Conservation (phyloP, 2,329 filamentous ascomycete species). For the Phaeosphaeria sp. region DNA sequence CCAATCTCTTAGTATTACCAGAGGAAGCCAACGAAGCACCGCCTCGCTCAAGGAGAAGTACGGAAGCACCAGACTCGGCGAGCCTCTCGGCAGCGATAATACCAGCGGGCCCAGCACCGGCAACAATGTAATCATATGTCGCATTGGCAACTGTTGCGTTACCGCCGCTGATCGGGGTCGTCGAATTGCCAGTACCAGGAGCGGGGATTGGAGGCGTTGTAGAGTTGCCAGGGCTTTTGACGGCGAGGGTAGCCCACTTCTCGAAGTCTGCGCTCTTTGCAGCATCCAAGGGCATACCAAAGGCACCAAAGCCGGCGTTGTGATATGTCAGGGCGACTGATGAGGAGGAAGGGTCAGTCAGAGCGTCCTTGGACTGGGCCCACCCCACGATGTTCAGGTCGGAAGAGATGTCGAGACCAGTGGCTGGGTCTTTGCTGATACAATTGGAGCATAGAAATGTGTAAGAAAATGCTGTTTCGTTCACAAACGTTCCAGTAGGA, state of each 20-base stretch:
- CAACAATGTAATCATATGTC: conserved; percentile 66
- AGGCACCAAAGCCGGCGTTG: conserved; percentile 41
- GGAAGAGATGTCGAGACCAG: conserved; percentile 28
- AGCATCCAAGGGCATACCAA: conserved; percentile 36
- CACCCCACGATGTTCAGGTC: conserved; percentile 39
- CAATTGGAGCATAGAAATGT: conserved; percentile 61
- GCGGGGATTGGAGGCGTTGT: conserved; percentile 19
- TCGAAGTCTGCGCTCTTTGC: conserved; percentile 41
- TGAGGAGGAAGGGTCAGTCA: conserved; percentile 32
- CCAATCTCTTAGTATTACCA: conserved; percentile 34
- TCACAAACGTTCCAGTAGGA: conserved; percentile 60
- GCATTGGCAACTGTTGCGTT: conserved; percentile 51
- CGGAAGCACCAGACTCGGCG: conserved; percentile 67
- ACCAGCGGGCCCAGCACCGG: conserved; percentile 67
- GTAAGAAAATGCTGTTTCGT: conserved; percentile 61
- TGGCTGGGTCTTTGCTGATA: conserved; percentile 31
- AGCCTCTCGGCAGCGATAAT: conserved; percentile 66
- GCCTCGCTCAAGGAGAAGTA: conserved; percentile 62
- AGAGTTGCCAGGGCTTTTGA: conserved; percentile 25
- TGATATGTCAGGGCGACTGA: conserved; percentile 38
- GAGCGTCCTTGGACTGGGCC: conserved; percentile 35
- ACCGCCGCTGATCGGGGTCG: conserved; percentile 27
- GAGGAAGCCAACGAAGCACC: conserved; percentile 43
- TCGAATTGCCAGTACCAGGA: conserved; percentile 33
- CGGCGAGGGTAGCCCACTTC: conserved; percentile 45